phyloP scores from a whole-genome alignment of 345 rosid genomes.

The Eucalyptus regnans region DNA sequence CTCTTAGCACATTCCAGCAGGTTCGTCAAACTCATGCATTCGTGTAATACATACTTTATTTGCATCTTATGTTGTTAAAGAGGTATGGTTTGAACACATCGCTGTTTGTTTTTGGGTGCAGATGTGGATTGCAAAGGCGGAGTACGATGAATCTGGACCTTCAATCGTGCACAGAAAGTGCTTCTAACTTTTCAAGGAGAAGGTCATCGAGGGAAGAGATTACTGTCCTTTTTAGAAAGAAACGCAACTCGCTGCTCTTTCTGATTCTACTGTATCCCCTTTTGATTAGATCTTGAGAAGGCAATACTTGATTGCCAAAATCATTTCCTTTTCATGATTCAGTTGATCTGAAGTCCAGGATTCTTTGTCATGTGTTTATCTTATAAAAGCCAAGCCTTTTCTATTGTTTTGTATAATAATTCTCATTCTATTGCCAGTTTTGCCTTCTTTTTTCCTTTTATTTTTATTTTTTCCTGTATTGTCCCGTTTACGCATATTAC shows the following conservation, averaged over 20 bases:
- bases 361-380: background rate
- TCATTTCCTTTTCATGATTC: constrained; percentile 9
- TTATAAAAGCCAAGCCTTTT: background rate
- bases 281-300: constrained; percentile 10
- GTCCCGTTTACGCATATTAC: background rate
- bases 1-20: constrained; percentile 73
- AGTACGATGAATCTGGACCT: constrained; percentile 39
- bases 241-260: constrained; percentile 10
- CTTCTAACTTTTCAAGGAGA: constrained; percentile 13
- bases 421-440: background rate
- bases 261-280: constrained; percentile 8
- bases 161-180: constrained; percentile 39
- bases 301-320: constrained; percentile 9
- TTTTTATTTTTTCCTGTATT: background rate
- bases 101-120: background rate
- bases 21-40: background rate
- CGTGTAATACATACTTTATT: background rate
- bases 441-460: background rate
- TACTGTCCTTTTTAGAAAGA: background rate
- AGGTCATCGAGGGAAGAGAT: constrained; percentile 5
- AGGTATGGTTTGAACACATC: background rate
- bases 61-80: background rate
- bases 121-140: constrained; percentile 45
- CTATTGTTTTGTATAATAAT: background rate
- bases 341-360: background rate